Evolutionary conservation across 371 early-diverging fungal genomes (phyloP).

Genomic region (Mucor piriformis): DNA sequence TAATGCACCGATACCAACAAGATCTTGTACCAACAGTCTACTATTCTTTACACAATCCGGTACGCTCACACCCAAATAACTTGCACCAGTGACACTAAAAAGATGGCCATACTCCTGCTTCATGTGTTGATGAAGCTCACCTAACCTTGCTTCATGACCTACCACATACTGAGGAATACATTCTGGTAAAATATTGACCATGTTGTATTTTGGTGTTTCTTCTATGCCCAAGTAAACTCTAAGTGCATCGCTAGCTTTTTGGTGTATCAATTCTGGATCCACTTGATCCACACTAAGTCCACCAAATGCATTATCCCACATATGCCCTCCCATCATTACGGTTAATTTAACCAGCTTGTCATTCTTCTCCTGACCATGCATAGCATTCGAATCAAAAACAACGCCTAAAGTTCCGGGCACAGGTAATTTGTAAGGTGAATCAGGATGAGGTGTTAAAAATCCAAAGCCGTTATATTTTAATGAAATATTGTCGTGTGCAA

Average conservation of each 20-base stretch:
- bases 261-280: conserved; percentile 25
- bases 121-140: conserved; percentile 54
- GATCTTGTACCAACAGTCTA: conserved; percentile 59
- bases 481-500: conserved; percentile 56
- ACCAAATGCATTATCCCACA: conserved; percentile 56
- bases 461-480: conserved; percentile 80
- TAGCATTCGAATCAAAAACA: conserved; percentile 85
- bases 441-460: conserved; percentile 75
- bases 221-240: conserved; percentile 57
- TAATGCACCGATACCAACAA: conserved; percentile 45
- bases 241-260: conserved; percentile 45
- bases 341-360: conserved; percentile 65
- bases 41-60: conserved; percentile 82
- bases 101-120: conserved; percentile 45
- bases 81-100: conserved; percentile 77
- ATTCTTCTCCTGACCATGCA: conserved; percentile 64
- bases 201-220: conserved; percentile 49
- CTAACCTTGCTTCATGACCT: conserved; percentile 73
- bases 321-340: conserved; percentile 92
- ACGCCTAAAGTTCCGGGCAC: conserved; percentile 72
- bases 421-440: conserved; percentile 35
- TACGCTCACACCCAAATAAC: conserved; percentile 84
- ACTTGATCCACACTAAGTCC: conserved; percentile 23
- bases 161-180: conserved; percentile 93
- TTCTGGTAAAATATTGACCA: conserved; percentile 58